Conservation (phyloP, 2,329 filamentous ascomycete species). For the Apiospora arundinis region DNA sequence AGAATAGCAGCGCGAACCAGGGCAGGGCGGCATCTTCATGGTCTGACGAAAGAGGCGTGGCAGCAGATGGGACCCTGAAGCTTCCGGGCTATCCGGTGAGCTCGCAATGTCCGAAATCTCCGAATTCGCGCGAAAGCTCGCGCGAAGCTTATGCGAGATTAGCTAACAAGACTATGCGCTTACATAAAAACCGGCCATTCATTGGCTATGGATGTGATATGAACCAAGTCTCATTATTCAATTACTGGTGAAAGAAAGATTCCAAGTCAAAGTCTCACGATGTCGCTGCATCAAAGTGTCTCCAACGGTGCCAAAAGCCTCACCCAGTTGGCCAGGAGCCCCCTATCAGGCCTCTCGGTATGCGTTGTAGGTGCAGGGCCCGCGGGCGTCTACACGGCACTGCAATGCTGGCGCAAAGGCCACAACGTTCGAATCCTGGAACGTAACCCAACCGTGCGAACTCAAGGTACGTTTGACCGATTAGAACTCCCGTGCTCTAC, state of each 20-base stretch:
- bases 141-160: conserved; percentile 1
- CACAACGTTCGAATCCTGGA: conserved; percentile 29
- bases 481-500: too few relatives aligned
- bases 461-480: neutral
- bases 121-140: neutral
- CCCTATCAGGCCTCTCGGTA: neutral
- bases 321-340: neutral
- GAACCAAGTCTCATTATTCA: neutral
- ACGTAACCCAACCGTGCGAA: neutral
- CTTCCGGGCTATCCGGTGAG: neutral
- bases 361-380: conserved; percentile 25
- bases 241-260: neutral
- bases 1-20: neutral
- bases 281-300: neutral
- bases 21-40: neutral
- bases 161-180: neutral
- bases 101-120: conserved; percentile 3
- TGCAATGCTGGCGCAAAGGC: conserved; percentile 32
- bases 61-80: neutral
- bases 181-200: neutral
- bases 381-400: conserved; percentile 26
- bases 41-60: neutral
- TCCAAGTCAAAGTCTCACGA: neutral
- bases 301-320: neutral
- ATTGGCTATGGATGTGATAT: neutral